Conservation (phyloP, 1,284 basidiomycete genomes). For the Pseudozyma sp. region DNA sequence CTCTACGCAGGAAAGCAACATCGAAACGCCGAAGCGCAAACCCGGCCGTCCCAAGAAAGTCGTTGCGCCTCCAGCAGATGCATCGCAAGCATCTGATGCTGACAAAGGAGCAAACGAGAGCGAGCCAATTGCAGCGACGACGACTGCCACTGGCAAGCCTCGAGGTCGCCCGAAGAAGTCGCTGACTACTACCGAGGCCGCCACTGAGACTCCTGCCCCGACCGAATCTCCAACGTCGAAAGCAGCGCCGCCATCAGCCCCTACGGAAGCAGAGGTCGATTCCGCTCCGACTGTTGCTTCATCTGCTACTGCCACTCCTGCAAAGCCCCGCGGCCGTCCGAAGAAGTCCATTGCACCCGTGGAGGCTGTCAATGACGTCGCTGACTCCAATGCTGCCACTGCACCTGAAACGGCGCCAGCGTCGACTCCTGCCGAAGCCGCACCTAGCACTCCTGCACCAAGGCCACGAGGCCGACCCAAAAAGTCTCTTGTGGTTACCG, state of each 20-base stretch:
- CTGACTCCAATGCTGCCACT: neutral
- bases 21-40: slow-evolving; percentile 10
- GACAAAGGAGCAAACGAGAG: neutral
- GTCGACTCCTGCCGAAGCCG: too few species aligned
- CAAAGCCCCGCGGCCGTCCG: neutral
- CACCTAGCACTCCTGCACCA: too few species aligned
- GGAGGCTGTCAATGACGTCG: neutral
- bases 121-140: neutral
- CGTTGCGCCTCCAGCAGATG: neutral
- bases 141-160: slow-evolving; percentile 3
- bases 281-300: neutral
- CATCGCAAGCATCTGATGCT: neutral
- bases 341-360: neutral
- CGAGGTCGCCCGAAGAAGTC: slow-evolving; percentile 22
- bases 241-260: neutral
- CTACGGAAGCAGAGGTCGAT: neutral
- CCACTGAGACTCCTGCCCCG: neutral
- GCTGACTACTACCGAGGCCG: neutral
- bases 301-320: neutral
- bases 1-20: neutral
- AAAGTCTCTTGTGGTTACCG: too few species aligned
- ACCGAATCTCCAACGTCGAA: neutral
- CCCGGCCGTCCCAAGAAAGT: slow-evolving; percentile 11
- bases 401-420: neutral
- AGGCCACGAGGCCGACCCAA: too few species aligned